A percentile compares a stretch with the other conserved stretches of the same genome.
Evolutionary conservation across 2,329 filamentous ascomycete genomes (phyloP).

Genomic region (Xylariaceae sp.): DNA sequence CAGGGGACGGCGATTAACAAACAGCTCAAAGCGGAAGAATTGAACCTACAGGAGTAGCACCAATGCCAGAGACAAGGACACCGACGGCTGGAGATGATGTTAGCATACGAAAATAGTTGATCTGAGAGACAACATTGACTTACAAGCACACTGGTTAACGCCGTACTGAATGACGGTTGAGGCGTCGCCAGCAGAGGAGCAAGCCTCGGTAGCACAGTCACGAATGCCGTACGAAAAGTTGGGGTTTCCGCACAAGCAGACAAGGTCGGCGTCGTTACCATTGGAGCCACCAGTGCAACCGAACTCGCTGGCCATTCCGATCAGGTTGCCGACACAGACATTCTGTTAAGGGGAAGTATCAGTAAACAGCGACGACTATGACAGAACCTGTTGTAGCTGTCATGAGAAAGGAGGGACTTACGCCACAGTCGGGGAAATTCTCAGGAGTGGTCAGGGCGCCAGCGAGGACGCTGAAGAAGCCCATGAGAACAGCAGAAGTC

Average conservation of each 20-base stretch:
- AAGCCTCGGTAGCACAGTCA: constrained; percentile 30
- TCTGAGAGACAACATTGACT: constrained; percentile 8
- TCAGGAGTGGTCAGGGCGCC: constrained; percentile 35
- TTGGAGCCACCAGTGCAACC: constrained; percentile 40
- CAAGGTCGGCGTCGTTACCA: constrained; percentile 26
- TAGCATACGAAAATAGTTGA: constrained; percentile 5
- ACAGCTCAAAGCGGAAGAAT: constrained; percentile 1
- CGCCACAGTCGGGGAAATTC: constrained; percentile 50
- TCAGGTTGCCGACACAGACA: constrained; percentile 51
- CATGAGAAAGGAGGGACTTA: constrained; percentile 38
- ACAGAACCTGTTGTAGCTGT: too few relatives aligned
- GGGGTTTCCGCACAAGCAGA: constrained; percentile 43
- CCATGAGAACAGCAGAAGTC: constrained; percentile 43
- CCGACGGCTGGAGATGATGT: constrained; percentile 19
- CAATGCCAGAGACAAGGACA: constrained; percentile 18
- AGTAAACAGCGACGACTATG: too few relatives aligned
- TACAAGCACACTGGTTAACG: constrained; percentile 30
- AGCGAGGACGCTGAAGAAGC: constrained; percentile 40
- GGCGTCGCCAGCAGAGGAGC: constrained; percentile 17
- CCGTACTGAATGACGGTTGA: constrained; percentile 27
- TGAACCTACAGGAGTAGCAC: constrained; percentile 11
- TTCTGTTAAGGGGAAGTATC: constrained; percentile 32
- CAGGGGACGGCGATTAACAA: too few relatives aligned
- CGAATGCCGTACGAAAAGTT: constrained; percentile 40
- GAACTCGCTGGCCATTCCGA: constrained; percentile 43